These are phyloP conservation scores for Dendrobium officinale DNA, from an alignment of 106 monocot species.

Conservation along the genomic window DNA sequence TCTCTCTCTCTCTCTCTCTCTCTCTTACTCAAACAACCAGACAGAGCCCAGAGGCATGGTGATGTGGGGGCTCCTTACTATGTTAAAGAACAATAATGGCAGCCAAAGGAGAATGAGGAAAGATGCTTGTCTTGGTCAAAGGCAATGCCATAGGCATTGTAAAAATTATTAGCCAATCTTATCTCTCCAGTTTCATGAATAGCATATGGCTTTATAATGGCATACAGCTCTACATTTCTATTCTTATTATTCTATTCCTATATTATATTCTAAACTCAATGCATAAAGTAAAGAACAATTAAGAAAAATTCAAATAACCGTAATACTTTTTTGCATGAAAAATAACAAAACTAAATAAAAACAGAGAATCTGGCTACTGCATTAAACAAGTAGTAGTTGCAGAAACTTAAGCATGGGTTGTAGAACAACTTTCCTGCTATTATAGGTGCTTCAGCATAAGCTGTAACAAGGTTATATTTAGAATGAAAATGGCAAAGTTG, in stretches of 20 bases:
- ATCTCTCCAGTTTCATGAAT: no score
- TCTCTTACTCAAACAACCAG: neutral
- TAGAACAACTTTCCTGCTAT: no score
- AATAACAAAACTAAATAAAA: no score
- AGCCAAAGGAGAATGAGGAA: conserved; percentile 2
- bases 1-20: conserved; percentile 2
- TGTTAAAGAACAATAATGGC: conserved; percentile 5
- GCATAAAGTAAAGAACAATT: neutral
- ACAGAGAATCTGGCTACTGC: no score
- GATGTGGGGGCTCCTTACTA: neutral
- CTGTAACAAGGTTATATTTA: no score
- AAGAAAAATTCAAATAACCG: no score
- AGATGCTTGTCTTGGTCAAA: neutral
- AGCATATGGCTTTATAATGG: no score
- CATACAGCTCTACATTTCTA: neutral
- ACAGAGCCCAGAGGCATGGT: neutral
- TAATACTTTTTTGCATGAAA: no score
- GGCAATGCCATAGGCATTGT: neutral
- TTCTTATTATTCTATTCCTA: neutral
- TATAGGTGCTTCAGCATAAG: no score
- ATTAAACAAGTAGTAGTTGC: no score
- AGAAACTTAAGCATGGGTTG: no score
- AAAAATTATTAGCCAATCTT: neutral
- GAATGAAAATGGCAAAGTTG: no score
- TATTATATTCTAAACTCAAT: neutral